These are phyloP conservation scores for Magnaporthiopsis incrustans DNA, from an alignment of 2,329 filamentous ascomycete genomes.

Conservation along the genomic window DNA sequence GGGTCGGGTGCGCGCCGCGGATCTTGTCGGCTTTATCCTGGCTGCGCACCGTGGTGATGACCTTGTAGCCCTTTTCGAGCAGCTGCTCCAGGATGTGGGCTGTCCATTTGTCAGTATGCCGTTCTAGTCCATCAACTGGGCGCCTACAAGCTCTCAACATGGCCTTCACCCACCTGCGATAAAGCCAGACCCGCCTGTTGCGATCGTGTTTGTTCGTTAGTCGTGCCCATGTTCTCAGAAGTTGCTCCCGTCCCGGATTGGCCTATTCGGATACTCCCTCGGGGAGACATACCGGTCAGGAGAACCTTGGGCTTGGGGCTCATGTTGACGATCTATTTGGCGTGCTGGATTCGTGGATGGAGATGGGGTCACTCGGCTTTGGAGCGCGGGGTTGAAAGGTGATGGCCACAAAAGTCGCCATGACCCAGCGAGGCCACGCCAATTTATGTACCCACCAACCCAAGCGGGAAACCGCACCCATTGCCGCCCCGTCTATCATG, in stretches of 20 bases:
- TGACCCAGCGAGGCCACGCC: too few species aligned
- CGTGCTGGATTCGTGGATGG: neutral
- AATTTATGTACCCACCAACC: too few species aligned
- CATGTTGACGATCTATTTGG: constrained; percentile 24
- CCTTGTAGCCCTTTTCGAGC: constrained; percentile 38
- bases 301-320: constrained; percentile 31
- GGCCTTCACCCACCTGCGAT: constrained; percentile 33
- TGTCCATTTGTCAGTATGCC: constrained; percentile 16
- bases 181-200: constrained; percentile 41
- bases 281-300: constrained; percentile 29
- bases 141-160: neutral
- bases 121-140: neutral
- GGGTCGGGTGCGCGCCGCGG: constrained; percentile 36
- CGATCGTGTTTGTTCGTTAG: constrained; percentile 10
- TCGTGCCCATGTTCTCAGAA: neutral
- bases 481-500: too few species aligned
- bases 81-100: constrained; percentile 49
- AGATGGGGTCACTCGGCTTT: too few species aligned
- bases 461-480: too few species aligned
- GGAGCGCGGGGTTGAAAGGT: too few species aligned
- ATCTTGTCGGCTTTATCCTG: constrained; percentile 46
- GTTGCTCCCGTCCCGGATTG: too few species aligned
- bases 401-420: too few species aligned
- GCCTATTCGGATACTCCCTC: too few species aligned
- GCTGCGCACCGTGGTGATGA: constrained; percentile 48